phyloP scores from a whole-genome alignment of 306 rosid genomes.

The Vigna radiata region DNA sequence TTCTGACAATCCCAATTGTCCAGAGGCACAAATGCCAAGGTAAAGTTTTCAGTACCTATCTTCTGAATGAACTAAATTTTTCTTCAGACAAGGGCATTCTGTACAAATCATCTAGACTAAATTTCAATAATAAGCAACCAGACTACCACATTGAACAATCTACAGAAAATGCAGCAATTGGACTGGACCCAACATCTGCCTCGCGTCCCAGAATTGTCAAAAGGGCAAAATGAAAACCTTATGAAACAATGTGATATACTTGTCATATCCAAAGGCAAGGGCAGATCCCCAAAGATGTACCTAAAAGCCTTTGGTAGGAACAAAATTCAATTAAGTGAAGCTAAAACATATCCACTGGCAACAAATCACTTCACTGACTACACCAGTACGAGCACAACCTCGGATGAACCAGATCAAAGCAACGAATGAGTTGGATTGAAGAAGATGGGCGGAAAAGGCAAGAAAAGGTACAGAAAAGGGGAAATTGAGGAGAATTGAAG shows the following conservation, averaged over 20 bases:
- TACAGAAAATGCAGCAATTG: conserved; percentile 40
- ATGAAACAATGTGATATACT: conserved; percentile 43
- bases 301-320: conserved; percentile 34
- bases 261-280: conserved; percentile 36
- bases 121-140: conserved; percentile 4
- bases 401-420: conserved; percentile 69
- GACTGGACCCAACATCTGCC: conserved; percentile 28
- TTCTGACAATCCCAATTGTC: conserved; percentile 26
- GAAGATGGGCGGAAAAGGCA: conserved; percentile 34
- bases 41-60: conserved; percentile 16
- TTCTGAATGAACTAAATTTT: conserved; percentile 40
- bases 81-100: conserved; percentile 32
- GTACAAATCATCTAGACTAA: conserved; percentile 15
- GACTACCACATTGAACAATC: conserved; percentile 32
- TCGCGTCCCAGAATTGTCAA: conserved; percentile 31
- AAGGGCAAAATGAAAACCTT: conserved; percentile 3
- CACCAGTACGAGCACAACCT: conserved; percentile 44
- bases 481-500: conserved; percentile 56
- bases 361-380: conserved; percentile 35
- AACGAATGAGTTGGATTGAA: conserved; percentile 39
- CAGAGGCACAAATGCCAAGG: background rate
- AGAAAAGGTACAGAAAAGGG: background rate
- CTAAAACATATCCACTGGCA: conserved; percentile 32
- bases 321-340: conserved; percentile 39
- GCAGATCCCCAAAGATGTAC: conserved; percentile 56